Evolutionary conservation across 345 rosid species (phyloP), one percentile per base, ranked within the genome.

Genomic region (Eucalyptus victrix): DNA sequence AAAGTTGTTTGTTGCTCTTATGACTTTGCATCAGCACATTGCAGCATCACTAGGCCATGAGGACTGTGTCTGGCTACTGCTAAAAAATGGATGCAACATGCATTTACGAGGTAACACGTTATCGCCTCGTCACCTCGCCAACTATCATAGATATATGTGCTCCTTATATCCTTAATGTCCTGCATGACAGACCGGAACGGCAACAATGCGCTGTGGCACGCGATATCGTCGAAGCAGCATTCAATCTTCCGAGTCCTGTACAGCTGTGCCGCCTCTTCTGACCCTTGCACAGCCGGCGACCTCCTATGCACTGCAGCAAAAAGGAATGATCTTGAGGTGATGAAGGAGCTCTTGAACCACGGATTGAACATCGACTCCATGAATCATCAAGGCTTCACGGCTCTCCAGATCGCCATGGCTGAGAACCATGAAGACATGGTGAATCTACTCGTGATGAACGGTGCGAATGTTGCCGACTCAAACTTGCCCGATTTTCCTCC

Each of bases 41-140:
- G 99, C 99, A 81, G 99, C 99, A 90, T 94, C 97, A 8, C 93
- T 91, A 90, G 99, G 99, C 88, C 96, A 95, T 80, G 99, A 96
- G 91, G 98, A 96, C 30, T 96, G 97, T 93, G 97, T 96, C 17
- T 65, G 90, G 76, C 96, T 95, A 90, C 97, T 97, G 85, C 90
- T 97, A 40, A 95, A 92, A 91, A 95, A 96, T 88, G 97, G 96
- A 65, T 96, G 98, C 94, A 95, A 96, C 92, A 92, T 95, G 34
- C 95, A 94, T 87, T 72, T 93, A 49, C 91, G 91, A 94, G 99
- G 99, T 96, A 93, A 88, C 1, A 5, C 6, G 0, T 76, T 23
- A 76, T 21, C 16, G 8, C 85, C 30, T 76, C 9, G 1, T 3
- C 0, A 40, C 47, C 85, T 40, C 0, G 16, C 30, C 9, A 2